A percentile compares a stretch with the other conserved stretches of the same genome.
These are phyloP conservation scores for Gossypium raimondii DNA, from an alignment of 345 rosid species.

Conservation along the genomic window DNA sequence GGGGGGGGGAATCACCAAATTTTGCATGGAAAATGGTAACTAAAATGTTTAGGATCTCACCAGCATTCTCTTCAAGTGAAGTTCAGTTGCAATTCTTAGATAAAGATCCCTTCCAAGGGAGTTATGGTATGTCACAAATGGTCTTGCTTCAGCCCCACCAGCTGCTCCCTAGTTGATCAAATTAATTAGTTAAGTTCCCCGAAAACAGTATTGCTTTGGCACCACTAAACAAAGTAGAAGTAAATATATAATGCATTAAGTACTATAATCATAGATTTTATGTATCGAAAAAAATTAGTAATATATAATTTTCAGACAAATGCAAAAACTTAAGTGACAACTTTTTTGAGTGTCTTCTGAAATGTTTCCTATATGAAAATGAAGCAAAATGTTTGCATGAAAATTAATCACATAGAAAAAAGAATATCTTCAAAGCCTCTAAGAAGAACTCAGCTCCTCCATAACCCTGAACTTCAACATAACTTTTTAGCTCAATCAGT, in stretches of 20 bases:
- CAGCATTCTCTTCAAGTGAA: conserved; percentile 95
- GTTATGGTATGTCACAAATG: conserved; percentile 87
- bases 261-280: background rate
- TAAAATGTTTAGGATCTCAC: conserved; percentile 34
- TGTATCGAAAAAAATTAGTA: background rate
- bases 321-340: background rate
- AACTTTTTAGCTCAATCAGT: background rate
- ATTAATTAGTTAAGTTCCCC: conserved; percentile 31
- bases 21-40: background rate
- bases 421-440: conserved; percentile 1
- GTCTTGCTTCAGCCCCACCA: conserved; percentile 99
- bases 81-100: conserved; percentile 95
- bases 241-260: background rate
- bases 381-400: background rate
- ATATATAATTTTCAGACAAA: background rate
- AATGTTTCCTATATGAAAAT: background rate
- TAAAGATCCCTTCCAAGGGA: conserved; percentile 90
- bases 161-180: conserved; percentile 85
- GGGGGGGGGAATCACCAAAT: background rate
- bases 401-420: background rate
- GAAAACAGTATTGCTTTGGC: background rate
- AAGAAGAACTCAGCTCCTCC: background rate
- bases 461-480: background rate
- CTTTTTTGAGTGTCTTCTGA: conserved; percentile 1
- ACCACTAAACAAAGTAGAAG: background rate